Percentiles rank a stretch among this genome's conserved stretches.
These are phyloP conservation scores for Echinochloa phyllopogon DNA, from an alignment of 176 grass and related monocot species.

Conservation along the genomic window DNA sequence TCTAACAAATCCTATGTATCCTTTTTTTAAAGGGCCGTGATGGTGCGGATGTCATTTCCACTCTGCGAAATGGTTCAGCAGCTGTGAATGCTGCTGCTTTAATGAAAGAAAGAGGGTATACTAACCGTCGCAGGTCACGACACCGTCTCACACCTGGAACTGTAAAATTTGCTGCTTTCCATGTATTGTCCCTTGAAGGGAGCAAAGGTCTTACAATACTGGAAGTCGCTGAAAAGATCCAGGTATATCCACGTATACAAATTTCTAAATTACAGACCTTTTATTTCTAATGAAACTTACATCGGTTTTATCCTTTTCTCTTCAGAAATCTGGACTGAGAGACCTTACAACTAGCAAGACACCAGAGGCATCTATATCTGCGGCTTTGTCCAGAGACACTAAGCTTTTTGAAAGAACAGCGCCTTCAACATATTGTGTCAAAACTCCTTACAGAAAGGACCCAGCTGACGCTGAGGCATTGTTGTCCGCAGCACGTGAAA, in stretches of 20 bases:
- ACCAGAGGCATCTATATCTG: slow-evolving; percentile 96
- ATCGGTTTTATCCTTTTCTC: slow-evolving; percentile 36
- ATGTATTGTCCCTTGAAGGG: slow-evolving; percentile 97
- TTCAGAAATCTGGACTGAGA: slow-evolving; percentile 93
- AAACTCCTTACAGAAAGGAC: slow-evolving; percentile 86
- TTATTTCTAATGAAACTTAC: slow-evolving; percentile 27
- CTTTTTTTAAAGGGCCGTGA: slow-evolving; percentile 60
- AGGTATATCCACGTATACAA: slow-evolving; percentile 57
- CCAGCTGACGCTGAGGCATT: slow-evolving; percentile 75
- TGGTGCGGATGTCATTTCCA: slow-evolving; percentile 66
- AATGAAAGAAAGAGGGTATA: slow-evolving; percentile 92
- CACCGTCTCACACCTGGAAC: slow-evolving; percentile 96
- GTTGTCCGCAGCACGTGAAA: slow-evolving; percentile 75
- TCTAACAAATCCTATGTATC: slow-evolving; percentile 2
- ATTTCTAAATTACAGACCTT: neutral
- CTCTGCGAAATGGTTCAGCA: slow-evolving; percentile 77
- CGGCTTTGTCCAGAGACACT: slow-evolving; percentile 87
- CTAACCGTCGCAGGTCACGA: slow-evolving; percentile 65
- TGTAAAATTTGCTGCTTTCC: slow-evolving; percentile 97
- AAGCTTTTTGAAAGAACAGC: slow-evolving; percentile 97
- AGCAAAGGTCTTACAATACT: slow-evolving; percentile 84
- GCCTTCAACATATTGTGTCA: slow-evolving; percentile 94
- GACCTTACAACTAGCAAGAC: slow-evolving; percentile 99
- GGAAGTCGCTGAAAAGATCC: slow-evolving; percentile 96
- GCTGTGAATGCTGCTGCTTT: slow-evolving; percentile 80